phyloP scores from a whole-genome alignment of 306 rosid species.

The Prunus davidiana region DNA sequence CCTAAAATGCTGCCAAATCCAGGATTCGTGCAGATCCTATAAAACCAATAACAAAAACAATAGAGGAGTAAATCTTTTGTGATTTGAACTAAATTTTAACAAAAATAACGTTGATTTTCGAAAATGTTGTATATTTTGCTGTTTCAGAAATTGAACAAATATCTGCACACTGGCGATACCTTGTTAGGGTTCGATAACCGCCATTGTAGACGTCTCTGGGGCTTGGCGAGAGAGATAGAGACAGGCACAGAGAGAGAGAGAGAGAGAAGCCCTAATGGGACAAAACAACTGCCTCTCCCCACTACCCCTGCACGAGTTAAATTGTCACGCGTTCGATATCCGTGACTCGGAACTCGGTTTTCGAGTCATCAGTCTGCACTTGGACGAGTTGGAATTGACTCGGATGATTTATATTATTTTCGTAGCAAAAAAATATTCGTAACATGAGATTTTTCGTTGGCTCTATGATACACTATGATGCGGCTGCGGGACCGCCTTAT shows the following conservation, averaged over 20 bases:
- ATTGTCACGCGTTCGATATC: background rate
- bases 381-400: constrained; percentile 21
- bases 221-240: constrained; percentile 17
- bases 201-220: constrained; percentile 26
- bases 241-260: constrained; percentile 3
- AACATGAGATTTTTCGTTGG: background rate
- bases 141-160: background rate
- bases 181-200: constrained; percentile 35
- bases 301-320: constrained; percentile 36
- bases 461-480: background rate
- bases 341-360: constrained; percentile 32
- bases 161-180: background rate
- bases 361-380: constrained; percentile 19
- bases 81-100: background rate
- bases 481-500: background rate
- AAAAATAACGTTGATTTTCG: background rate
- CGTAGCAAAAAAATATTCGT: background rate
- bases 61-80: background rate
- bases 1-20: constrained; percentile 10
- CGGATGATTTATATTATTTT: background rate
- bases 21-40: constrained; percentile 25
- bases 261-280: constrained; percentile 20
- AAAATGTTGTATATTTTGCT: background rate
- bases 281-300: constrained; percentile 25
- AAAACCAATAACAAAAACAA: background rate